Conservation (phyloP, 1,139 yeast genomes). For the Blastobotrys serpentis region DNA sequence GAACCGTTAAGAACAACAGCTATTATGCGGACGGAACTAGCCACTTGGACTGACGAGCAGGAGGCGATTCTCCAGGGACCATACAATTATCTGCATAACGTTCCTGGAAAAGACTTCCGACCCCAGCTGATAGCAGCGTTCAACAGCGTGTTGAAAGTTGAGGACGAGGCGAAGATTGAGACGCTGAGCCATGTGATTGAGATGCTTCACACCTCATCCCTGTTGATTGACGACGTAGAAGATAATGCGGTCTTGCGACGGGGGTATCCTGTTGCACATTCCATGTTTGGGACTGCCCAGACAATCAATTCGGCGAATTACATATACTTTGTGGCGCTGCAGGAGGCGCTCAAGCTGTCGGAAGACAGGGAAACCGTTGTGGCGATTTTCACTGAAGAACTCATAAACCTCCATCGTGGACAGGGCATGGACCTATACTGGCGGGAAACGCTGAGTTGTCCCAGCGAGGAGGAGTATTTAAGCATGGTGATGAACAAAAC, state of each 20-base stretch:
- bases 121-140: constrained; percentile 50
- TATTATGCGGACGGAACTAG: no score
- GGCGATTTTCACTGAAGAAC: constrained; percentile 58
- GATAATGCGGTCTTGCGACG: constrained; percentile 69
- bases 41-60: constrained; percentile 23
- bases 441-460: constrained; percentile 69
- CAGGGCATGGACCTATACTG: constrained; percentile 88
- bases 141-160: constrained; percentile 48
- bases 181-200: constrained; percentile 49
- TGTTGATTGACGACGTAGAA: constrained; percentile 83
- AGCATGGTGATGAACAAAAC: constrained; percentile 86
- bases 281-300: constrained; percentile 69
- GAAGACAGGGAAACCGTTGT: constrained; percentile 32
- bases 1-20: no score
- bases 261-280: constrained; percentile 76
- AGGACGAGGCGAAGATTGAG: constrained; percentile 36
- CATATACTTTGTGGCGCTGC: constrained; percentile 72
- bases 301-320: constrained; percentile 82
- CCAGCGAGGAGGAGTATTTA: constrained; percentile 65
- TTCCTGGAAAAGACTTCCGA: constrained; percentile 59
- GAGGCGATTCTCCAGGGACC: constrained; percentile 47
- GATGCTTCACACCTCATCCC: constrained; percentile 62
- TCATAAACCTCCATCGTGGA: constrained; percentile 79
- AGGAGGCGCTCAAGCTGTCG: constrained; percentile 45
- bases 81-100: constrained; percentile 48